Percentiles rank a stretch among this genome's conserved stretches.
These are phyloP conservation scores for Phytophthora rubi DNA, from an alignment of 352 stramenopile genomes.

Conservation along the genomic window DNA sequence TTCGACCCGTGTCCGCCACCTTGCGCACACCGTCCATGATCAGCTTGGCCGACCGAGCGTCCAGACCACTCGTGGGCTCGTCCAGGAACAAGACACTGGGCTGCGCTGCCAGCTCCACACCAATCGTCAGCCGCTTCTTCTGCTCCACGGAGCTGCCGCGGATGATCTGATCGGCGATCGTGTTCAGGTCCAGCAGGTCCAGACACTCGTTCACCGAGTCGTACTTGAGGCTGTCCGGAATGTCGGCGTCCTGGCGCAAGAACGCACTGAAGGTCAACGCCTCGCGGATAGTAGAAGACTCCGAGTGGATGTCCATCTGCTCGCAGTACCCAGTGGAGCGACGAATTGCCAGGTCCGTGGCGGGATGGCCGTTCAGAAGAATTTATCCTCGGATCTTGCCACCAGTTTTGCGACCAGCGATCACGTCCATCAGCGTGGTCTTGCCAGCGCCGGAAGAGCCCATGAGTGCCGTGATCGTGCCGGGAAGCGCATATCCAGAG, in stretches of 20 bases:
- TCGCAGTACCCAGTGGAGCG: slow-evolving; percentile 47
- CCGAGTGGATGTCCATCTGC: slow-evolving; percentile 90
- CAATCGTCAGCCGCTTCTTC: too few species aligned
- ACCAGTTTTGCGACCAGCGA: slow-evolving; percentile 92
- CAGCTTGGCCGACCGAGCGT: slow-evolving; percentile 1
- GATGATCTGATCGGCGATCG: slow-evolving; percentile 44
- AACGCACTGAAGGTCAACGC: slow-evolving; percentile 56
- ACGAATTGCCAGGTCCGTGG: slow-evolving; percentile 39
- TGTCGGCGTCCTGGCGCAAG: slow-evolving; percentile 16
- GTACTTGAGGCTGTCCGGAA: slow-evolving; percentile 25
- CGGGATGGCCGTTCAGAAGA: slow-evolving; percentile 86
- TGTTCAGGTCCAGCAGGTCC: slow-evolving; percentile 27
- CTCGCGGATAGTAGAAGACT: slow-evolving; percentile 81
- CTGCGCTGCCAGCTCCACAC: slow-evolving; percentile 18
- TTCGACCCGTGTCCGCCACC: slow-evolving; percentile 62
- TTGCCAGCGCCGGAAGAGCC: slow-evolving; percentile 87
- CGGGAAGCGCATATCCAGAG: slow-evolving; percentile 52
- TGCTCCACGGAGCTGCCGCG: slow-evolving; percentile 16
- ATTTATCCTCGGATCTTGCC: slow-evolving; percentile 89
- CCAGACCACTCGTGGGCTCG: slow-evolving; percentile 23
- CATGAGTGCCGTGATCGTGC: slow-evolving; percentile 74
- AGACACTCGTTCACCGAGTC: slow-evolving; percentile 45
- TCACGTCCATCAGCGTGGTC: slow-evolving; percentile 96
- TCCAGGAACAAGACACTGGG: slow-evolving; percentile 27
- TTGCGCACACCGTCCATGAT: slow-evolving; percentile 84